Percentiles rank a stretch among this genome's conserved stretches.
These are phyloP conservation scores for Isatis tinctoria DNA, from an alignment of 345 rosid genomes.

Conservation along the genomic window DNA sequence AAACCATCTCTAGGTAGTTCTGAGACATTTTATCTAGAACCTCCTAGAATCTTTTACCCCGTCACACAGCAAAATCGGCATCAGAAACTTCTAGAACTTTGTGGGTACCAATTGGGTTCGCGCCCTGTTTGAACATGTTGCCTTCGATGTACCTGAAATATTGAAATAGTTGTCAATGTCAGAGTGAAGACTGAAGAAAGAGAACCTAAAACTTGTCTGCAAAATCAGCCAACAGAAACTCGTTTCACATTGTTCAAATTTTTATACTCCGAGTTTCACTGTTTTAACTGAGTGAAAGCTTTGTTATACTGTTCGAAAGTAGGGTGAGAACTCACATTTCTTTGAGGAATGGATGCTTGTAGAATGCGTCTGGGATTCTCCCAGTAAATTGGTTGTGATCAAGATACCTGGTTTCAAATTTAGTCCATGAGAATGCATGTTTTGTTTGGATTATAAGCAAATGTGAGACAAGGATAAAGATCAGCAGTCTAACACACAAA, in stretches of 20 bases:
- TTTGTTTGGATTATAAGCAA: background rate
- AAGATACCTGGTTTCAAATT: constrained; percentile 58
- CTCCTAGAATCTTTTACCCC: constrained; percentile 14
- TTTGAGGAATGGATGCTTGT: constrained; percentile 79
- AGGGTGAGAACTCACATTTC: constrained; percentile 65
- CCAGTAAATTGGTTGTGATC: constrained; percentile 96
- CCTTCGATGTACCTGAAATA: constrained; percentile 85
- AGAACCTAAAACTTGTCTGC: constrained; percentile 2
- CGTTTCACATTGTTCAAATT: background rate
- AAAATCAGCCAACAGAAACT: background rate
- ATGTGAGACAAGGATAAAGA: background rate
- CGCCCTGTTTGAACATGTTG: constrained; percentile 76
- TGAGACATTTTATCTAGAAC: constrained; percentile 25
- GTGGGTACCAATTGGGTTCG: constrained; percentile 79
- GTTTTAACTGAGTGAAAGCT: background rate
- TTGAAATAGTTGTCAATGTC: background rate
- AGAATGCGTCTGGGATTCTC: constrained; percentile 74
- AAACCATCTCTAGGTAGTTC: constrained; percentile 18
- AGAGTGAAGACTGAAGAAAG: background rate
- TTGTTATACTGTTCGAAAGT: background rate
- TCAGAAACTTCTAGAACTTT: constrained; percentile 82
- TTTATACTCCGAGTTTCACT: background rate
- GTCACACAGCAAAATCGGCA: constrained; percentile 60
- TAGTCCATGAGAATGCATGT: constrained; percentile 3
- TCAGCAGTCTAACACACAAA: background rate